Evolutionary conservation across 1,139 yeast genomes (phyloP), one percentile per base, ranked within the genome.

Genomic region (Scheffersomyces insectosa): DNA sequence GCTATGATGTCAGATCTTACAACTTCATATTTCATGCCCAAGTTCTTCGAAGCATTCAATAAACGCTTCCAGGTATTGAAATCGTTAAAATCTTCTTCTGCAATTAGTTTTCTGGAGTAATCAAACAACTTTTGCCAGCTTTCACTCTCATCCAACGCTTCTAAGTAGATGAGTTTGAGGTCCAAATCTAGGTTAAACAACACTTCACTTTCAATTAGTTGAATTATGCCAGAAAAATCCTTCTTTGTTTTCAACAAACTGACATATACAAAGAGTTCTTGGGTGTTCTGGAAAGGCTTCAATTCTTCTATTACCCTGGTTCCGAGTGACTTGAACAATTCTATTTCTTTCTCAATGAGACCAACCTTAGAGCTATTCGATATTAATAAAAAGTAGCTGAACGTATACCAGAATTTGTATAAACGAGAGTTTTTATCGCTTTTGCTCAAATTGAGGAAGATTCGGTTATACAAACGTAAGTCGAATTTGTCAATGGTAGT

Each of bases 21-120:
- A 3, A 62, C 66, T 1, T 57, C 63, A n/a, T 56, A 43, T 2
- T 64, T 46, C 3, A 45, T 54, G 1, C 56, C 62, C 16, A 73
- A 46, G 29, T 71, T 51, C 9, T 62, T 52, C 0, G 75, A 72
- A 1, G 90, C 69, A 38, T 65, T 60, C 27, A 83, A 70, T 43
- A 77, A 64, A 30, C 66, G 57, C 43, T 73, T 75, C 88, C 88
- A 83, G 10, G 84, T 74, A 49, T 79, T 75, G 63, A 75, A 82
- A 56, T 83, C 88, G 51, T 83, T 81, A 42, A 80, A 74, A 4
- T 68, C 61, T 33, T 72, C 65, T 2, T 65, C 66, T 28, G 74
- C 65, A 9, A 82, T 54, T n/a, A 77, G 65, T 1, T 57, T 45
- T 2, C 54, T 33, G 29, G 73, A 52, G 44, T 65, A 70, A 0